Evolutionary conservation across 108 stramenopile genomes (phyloP).

Genomic region (Cyclostephanos tholiformis): DNA sequence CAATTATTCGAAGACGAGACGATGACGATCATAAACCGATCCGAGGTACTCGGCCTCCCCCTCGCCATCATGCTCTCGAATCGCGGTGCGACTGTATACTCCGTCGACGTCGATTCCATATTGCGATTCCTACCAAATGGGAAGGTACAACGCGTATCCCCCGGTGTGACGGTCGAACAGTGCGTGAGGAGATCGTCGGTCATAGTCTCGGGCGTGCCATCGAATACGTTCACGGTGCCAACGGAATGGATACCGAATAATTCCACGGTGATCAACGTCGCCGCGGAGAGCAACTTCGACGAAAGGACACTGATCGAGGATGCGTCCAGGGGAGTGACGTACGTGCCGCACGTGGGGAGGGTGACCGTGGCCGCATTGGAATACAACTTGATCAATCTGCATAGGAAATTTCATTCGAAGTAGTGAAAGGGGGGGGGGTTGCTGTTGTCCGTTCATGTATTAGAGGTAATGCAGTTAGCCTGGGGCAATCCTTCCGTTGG

Average conservation of each 20-base stretch:
- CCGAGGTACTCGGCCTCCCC: constrained; percentile 92
- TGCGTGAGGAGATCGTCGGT: constrained; percentile 69
- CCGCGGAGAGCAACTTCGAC: constrained; percentile 81
- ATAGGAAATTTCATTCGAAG: constrained; percentile 46
- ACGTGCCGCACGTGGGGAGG: constrained; percentile 92
- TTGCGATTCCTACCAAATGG: constrained; percentile 54
- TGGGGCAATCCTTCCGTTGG: background rate
- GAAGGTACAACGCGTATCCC: constrained; percentile 45
- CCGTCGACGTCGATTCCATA: constrained; percentile 88
- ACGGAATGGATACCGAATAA: constrained; percentile 66
- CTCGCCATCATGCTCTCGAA: constrained; percentile 91
- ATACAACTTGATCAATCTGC: constrained; percentile 84
- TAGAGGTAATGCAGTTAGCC: constrained; percentile 8
- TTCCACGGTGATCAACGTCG: constrained; percentile 88
- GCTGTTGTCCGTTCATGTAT: no score
- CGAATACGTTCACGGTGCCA: constrained; percentile 71
- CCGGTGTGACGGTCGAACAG: constrained; percentile 52
- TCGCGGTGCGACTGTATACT: constrained; percentile 89
- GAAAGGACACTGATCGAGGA: constrained; percentile 68
- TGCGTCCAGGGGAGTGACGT: constrained; percentile 57
- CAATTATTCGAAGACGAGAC: constrained; percentile 60
- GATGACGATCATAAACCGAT: constrained; percentile 91
- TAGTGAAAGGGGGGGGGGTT: no score
- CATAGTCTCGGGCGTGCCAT: constrained; percentile 89
- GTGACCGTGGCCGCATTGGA: constrained; percentile 94